Evolutionary conservation across 2,329 filamentous ascomycete genomes (phyloP), one percentile per base, ranked within the genome.

Genomic region (Calonectria crousiana): DNA sequence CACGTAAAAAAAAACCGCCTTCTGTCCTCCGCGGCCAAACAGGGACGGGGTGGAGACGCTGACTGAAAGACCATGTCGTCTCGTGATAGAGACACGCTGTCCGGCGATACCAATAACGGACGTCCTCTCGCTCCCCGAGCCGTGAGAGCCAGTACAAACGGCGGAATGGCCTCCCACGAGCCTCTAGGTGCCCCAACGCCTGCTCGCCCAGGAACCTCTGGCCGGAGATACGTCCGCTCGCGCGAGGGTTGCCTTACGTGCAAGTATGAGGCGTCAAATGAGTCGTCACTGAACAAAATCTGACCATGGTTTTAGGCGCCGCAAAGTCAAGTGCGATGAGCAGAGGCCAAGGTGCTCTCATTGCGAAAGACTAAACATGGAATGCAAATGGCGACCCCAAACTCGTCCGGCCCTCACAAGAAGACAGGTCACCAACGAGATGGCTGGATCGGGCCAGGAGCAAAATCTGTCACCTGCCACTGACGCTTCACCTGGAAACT

Each of bases 311-410:
- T 74, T 20, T 65, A 88, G 86, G 74, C 85, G 87, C 62, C 83
- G 87, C 56, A 89, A 89, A 78, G 88, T 89, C 62, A 85, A 87
- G 71, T 90, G 88, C 74, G 88, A 90, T 72, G 89, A 90, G 80
- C 84, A 86, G 71, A 83, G 87, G 28, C 88, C 88, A 14, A 81
- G 86, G 53, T 90, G 89, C 76, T 87, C 84, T 51, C 88, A 89
- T 77, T 90, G 88, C 79, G 87, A 88, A 77, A 84, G 89, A 41
- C 81, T 90, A 16, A 89, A 89, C 74, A 82, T 90, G 62, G 86
- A 89, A 71, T 90, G 88, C 81, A 87, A 85, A 74, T 90, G 89
- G 89, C 84, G 84, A 49, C 80, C 84, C 38, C 78, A 85, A 74
- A 79, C 82, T 64, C 75, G 81, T 44, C 75, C 78, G 69, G 73